Evolutionary conservation across 1,139 yeast genomes (phyloP).

Genomic region (Magnusiomyces fungicola): DNA sequence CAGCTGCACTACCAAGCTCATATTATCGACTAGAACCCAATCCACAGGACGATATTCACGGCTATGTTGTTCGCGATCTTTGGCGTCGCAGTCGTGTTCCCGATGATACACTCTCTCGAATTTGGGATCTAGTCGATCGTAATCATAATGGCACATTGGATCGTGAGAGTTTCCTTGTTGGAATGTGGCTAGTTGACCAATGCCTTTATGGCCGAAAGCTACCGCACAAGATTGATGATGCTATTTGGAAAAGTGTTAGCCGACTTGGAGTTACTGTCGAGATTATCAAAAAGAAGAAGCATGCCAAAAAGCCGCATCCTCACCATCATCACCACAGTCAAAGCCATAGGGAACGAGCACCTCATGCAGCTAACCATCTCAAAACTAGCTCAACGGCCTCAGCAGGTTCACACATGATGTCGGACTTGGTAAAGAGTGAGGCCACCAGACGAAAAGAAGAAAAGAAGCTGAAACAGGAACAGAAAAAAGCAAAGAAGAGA

Average conservation of each 20-base stretch:
- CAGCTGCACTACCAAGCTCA: too few relatives aligned
- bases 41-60: constrained; percentile 45
- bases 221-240: constrained; percentile 47
- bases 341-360: too few relatives aligned
- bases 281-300: constrained; percentile 23
- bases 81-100: constrained; percentile 78
- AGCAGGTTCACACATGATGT: too few relatives aligned
- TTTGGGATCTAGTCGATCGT: constrained; percentile 77
- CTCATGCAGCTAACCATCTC: too few relatives aligned
- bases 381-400: too few relatives aligned
- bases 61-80: constrained; percentile 63
- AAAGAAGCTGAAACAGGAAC: neutral
- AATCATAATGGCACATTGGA: constrained; percentile 71
- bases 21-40: constrained; percentile 24
- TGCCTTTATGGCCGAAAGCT: constrained; percentile 89
- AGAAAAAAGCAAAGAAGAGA: neutral
- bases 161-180: constrained; percentile 77
- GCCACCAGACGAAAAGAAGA: neutral
- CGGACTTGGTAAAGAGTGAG: too few relatives aligned
- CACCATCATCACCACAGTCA: neutral
- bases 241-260: constrained; percentile 36
- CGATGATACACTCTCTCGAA: constrained; percentile 50
- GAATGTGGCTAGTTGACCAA: constrained; percentile 95
- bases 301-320: constrained; percentile 2
- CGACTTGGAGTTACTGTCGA: constrained; percentile 36